These are phyloP conservation scores for Colletotrichum sansevieriae DNA, from an alignment of 2,329 filamentous ascomycete species.

Conservation along the genomic window DNA sequence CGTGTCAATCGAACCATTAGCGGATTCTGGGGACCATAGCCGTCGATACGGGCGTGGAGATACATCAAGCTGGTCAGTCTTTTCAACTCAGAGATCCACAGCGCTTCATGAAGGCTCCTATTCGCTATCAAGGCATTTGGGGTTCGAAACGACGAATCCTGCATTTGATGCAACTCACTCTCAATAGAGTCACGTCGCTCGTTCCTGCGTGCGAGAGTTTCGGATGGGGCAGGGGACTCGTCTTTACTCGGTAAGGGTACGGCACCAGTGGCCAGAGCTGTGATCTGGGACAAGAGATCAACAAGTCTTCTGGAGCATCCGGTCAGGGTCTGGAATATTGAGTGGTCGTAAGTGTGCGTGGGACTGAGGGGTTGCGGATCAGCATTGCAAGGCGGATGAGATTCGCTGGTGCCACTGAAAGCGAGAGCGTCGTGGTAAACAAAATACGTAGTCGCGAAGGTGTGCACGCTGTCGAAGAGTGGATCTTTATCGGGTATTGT, in stretches of 20 bases:
- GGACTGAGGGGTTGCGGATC: not conserved
- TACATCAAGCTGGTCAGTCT: constrained; percentile 5
- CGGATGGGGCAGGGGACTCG: too few relatives aligned
- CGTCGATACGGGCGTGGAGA: constrained; percentile 2
- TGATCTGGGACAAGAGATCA: not conserved
- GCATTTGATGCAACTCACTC: not conserved
- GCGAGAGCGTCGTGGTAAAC: not conserved
- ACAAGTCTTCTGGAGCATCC: not conserved
- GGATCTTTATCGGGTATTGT: not conserved
- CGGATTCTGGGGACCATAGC: not conserved
- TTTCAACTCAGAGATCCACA: constrained; percentile 9
- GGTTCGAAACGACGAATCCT: not conserved
- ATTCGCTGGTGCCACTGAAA: not conserved
- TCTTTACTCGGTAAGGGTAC: too few relatives aligned
- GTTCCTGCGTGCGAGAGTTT: not conserved
- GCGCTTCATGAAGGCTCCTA: not conserved
- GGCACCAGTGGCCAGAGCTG: not conserved
- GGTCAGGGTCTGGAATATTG: not conserved
- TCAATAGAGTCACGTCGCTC: not conserved
- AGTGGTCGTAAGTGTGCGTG: not conserved
- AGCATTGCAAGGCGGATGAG: not conserved
- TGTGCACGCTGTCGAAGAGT: not conserved
- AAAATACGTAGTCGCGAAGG: not conserved
- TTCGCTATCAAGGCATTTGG: not conserved
- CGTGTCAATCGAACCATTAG: not conserved